Base-by-base conservation (phyloP, 306 rosid species). In the Prunus davidiana region DNA sequence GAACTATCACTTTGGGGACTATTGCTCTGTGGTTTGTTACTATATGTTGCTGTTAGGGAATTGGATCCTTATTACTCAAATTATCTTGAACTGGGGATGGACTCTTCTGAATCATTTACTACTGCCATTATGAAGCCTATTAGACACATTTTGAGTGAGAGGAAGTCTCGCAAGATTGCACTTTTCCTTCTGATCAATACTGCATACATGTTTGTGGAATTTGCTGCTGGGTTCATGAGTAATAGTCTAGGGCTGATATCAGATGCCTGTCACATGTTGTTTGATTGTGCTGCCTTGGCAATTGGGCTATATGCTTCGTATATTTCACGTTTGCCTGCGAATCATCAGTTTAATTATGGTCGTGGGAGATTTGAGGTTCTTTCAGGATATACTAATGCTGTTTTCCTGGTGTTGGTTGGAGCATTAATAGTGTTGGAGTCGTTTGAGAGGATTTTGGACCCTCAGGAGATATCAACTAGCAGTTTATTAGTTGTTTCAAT, bases 221-320 rank as follows among this genome's bases (percentile, higher is more conserved):
- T 93, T 80, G 88, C 83, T 84, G 97, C 85, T 15, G 98, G 97
- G 57, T 93, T 93, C 73, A 89, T 91, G 98, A 89, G 98, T 84
- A 93, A 93, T 80, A 93, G 98, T 84, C 90, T 93, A 73, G 98
- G 98, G 18, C 81, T 93, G 76, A 93, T 93, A 76, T 89, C 98
- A 6, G 98, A 93, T 87, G 98, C 97, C 0, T 93, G 98, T 71
- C 98, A 94, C 79, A 94, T 94, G 98, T 82, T 94, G 90, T 94
- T 94, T 83, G 98, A 94, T 80, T 94, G 98, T 86, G 98, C 96
- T 85, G 98, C 98, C 69, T 80, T 94, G 82, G 97, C 98, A 10
- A 90, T 94, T 82, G 98, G 98, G 73, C 64, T 94, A 51, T 94
- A 94, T 81, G 98, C 98, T 71, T 94, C 97, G 0, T 94, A 94